phyloP scores from a whole-genome alignment of 208 protist genomes.

The Acanthamoeba culbertsoni region DNA sequence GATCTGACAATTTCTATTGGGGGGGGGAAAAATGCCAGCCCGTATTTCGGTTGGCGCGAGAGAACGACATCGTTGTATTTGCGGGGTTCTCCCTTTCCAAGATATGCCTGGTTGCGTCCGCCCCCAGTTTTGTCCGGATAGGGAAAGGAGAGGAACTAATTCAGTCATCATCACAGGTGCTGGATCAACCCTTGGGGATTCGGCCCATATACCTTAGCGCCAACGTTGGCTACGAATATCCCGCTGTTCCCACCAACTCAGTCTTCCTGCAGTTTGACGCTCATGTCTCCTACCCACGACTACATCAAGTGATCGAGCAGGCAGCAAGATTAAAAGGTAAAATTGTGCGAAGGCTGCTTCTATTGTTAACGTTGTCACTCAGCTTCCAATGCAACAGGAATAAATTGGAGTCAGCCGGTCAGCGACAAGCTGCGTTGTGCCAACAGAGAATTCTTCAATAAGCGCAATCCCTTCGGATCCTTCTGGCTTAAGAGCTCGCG shows the following conservation, averaged over 20 bases:
- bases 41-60: neutral
- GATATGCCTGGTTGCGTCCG: neutral
- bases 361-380: no score
- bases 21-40: neutral
- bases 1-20: neutral
- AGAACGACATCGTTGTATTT: neutral
- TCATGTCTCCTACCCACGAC: neutral
- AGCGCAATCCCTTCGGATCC: neutral
- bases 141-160: no score
- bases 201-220: neutral
- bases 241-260: neutral
- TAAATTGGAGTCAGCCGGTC: neutral
- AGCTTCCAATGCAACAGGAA: neutral
- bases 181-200: neutral
- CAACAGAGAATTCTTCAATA: constrained; percentile 36
- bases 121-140: neutral
- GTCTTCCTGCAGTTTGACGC: constrained; percentile 1
- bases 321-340: neutral
- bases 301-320: neutral
- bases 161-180: neutral
- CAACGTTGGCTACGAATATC: constrained; percentile 3
- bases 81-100: constrained; percentile 8
- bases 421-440: neutral
- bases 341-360: no score
- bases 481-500: constrained; percentile 15